A percentile compares a stretch with the other conserved stretches of the same genome.
phyloP scores from a whole-genome alignment of 345 rosid genomes.

The Viola odorata region DNA sequence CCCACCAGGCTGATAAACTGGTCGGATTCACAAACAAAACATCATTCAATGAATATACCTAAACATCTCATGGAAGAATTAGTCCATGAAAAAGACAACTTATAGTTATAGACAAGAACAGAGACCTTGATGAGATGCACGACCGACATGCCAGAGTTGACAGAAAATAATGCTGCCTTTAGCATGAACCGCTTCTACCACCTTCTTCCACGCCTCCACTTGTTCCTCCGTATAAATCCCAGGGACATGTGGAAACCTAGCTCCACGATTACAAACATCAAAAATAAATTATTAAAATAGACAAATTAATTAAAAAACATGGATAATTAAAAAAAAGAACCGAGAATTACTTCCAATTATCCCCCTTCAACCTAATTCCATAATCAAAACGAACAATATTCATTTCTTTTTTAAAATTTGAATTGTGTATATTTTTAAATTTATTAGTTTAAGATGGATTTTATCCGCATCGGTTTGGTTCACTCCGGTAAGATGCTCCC shows the following conservation, averaged over 20 bases:
- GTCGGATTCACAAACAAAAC: neutral
- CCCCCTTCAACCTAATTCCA: neutral
- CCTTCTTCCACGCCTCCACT: slow-evolving; percentile 74
- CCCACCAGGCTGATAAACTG: slow-evolving; percentile 74
- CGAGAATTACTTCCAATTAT: too few relatives aligned
- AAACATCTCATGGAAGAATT: neutral
- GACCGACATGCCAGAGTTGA: slow-evolving; percentile 94
- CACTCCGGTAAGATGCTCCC: neutral
- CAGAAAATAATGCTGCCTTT: slow-evolving; percentile 74
- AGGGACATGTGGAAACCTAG: slow-evolving; percentile 83
- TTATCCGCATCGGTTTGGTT: neutral
- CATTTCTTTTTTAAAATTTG: neutral
- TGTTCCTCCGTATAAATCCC: slow-evolving; percentile 81
- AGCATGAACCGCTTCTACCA: slow-evolving; percentile 72
- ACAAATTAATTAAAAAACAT: too few relatives aligned
- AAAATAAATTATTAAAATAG: too few relatives aligned
- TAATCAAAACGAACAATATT: slow-evolving; percentile 5
- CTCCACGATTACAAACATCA: too few relatives aligned
- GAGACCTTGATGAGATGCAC: slow-evolving; percentile 68
- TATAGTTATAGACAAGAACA: neutral
- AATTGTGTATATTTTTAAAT: neutral
- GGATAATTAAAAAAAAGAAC: too few relatives aligned
- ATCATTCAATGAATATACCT: neutral
- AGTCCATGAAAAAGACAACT: neutral
- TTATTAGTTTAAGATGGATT: neutral